Evolutionary conservation across 257 asterid genomes (phyloP).

Genomic region (Nicotiana obtusifolia): DNA sequence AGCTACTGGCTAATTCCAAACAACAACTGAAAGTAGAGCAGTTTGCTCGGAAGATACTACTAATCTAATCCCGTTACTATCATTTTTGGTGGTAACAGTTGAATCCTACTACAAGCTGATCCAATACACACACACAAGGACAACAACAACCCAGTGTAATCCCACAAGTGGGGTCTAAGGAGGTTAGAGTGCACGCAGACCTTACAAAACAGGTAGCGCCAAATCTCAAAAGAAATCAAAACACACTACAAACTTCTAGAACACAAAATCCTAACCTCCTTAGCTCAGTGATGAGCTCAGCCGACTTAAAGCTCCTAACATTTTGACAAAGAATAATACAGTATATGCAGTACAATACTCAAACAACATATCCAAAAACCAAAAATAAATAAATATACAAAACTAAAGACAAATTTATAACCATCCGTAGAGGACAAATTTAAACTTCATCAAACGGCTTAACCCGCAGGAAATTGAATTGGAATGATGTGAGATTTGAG

Average conservation of each 20-base stretch:
- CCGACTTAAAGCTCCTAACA: neutral
- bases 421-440: neutral
- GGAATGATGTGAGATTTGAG: neutral
- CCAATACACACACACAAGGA: neutral
- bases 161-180: too few species aligned
- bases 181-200: neutral
- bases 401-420: neutral
- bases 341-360: neutral
- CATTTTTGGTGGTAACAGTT: neutral
- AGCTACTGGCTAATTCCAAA: neutral
- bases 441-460: neutral
- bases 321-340: neutral
- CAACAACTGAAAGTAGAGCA: neutral
- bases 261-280: constrained; percentile 5
- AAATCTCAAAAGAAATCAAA: neutral
- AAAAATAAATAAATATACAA: neutral
- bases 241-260: neutral
- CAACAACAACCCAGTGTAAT: neutral
- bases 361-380: neutral
- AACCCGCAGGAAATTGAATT: neutral
- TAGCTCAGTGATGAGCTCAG: neutral
- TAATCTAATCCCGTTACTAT: neutral
- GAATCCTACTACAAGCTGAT: neutral
- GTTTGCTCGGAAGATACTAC: neutral
- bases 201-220: neutral